phyloP scores from a whole-genome alignment of 2,329 filamentous ascomycete species.

The Fusarium sp. region DNA sequence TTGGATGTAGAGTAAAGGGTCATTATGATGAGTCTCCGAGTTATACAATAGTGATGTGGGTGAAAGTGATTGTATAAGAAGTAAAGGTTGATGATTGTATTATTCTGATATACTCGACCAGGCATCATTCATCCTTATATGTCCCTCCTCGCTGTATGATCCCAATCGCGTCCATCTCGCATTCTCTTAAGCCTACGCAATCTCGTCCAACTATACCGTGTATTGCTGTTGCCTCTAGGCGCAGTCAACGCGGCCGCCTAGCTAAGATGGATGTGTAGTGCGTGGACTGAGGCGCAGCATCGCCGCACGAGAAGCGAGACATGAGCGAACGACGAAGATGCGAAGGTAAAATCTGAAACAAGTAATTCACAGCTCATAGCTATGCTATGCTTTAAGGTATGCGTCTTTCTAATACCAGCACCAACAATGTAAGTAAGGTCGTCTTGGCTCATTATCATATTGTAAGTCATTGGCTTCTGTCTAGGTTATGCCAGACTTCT shows the following conservation, averaged over 20 bases:
- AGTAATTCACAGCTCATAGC: not conserved
- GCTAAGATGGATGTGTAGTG: constrained; percentile 3
- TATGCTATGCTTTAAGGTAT: too few species aligned
- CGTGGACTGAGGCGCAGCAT: constrained; percentile 10
- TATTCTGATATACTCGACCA: not conserved
- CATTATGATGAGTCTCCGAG: constrained; percentile 1
- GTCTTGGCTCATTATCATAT: not conserved
- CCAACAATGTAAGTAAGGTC: not conserved
- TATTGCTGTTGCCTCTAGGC: not conserved
- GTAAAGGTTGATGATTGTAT: not conserved
- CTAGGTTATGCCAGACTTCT: accelerated
- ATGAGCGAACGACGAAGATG: not conserved
- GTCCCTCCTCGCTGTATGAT: not conserved
- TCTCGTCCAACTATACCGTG: not conserved
- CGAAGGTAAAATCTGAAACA: not conserved
- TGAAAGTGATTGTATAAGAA: not conserved
- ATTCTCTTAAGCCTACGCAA: constrained; percentile 31
- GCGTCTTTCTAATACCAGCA: not conserved
- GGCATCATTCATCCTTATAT: constrained; percentile 31
- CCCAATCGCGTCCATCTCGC: not conserved
- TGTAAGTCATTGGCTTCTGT: not conserved
- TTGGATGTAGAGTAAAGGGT: constrained; percentile 26
- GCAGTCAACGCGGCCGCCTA: constrained; percentile 18
- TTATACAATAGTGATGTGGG: not conserved
- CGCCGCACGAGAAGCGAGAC: not conserved